These are phyloP conservation scores for Pseudogymnoascus destructans DNA, from an alignment of 2,329 filamentous ascomycete genomes.

Conservation along the genomic window DNA sequence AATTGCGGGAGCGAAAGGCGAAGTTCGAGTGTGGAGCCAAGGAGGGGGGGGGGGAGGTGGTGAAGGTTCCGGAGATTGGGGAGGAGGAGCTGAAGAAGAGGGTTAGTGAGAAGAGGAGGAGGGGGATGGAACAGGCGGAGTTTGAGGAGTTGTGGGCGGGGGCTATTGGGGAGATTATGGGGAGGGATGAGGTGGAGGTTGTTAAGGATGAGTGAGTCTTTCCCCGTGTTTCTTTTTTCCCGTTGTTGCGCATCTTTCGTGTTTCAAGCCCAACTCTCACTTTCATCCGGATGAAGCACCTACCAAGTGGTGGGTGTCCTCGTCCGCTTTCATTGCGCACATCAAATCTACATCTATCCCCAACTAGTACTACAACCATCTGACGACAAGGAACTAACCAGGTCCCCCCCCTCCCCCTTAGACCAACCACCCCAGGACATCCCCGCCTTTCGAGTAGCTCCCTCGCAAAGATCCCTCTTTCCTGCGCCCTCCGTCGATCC, in stretches of 20 bases:
- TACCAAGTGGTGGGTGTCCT: neutral
- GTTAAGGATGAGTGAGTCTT: slow-evolving; percentile 40
- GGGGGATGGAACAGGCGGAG: slow-evolving; percentile 72
- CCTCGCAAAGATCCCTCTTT: slow-evolving; percentile 81
- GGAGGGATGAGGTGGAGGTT: slow-evolving; percentile 46
- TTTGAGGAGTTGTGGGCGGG: slow-evolving; percentile 79
- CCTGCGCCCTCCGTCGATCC: slow-evolving; percentile 66
- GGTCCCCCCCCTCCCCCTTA: slow-evolving; percentile 59
- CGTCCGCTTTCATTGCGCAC: neutral
- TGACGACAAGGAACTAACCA: slow-evolving; percentile 58
- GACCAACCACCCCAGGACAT: slow-evolving; percentile 51
- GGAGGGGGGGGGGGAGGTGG: slow-evolving; percentile 43
- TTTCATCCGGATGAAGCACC: neutral
- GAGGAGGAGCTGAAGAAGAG: slow-evolving; percentile 63
- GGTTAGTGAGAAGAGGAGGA: slow-evolving; percentile 63
- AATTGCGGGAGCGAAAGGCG: slow-evolving; percentile 71
- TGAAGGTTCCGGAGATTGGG: slow-evolving; percentile 48
- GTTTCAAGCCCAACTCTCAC: neutral
- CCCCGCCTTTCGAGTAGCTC: slow-evolving; percentile 67
- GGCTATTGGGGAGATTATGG: slow-evolving; percentile 59
- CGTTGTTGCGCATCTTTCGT: slow-evolving; percentile 8
- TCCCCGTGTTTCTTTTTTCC: slow-evolving; percentile 19
- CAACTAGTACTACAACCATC: neutral
- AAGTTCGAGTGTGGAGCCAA: slow-evolving; percentile 81
- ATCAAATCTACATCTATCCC: neutral